Evolutionary conservation across 495 filamentous ascomycete species (phyloP).

Genomic region (Aspergillus indologenus): DNA sequence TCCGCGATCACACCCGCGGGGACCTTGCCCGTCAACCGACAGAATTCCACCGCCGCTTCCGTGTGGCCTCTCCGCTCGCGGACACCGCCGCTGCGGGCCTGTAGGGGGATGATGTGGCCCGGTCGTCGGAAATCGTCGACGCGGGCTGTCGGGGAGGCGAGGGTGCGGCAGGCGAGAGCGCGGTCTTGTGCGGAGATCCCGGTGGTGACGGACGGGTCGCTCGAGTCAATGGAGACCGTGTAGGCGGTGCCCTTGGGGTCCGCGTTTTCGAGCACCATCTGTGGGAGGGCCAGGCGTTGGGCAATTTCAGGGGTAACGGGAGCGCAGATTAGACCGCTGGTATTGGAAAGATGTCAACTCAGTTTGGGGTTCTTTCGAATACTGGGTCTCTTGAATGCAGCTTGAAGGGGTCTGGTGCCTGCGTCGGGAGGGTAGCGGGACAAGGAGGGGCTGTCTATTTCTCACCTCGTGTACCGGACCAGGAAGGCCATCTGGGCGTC

Average conservation of each 20-base stretch:
- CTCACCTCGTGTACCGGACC: slow-evolving; percentile 72
- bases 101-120: slow-evolving; percentile 86
- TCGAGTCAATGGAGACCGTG: slow-evolving; percentile 79
- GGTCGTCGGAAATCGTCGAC: slow-evolving; percentile 70
- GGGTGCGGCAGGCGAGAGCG: slow-evolving; percentile 72
- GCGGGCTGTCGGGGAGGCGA: slow-evolving; percentile 63
- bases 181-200: slow-evolving; percentile 90
- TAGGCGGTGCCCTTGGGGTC: slow-evolving; percentile 92
- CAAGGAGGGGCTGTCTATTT: background rate
- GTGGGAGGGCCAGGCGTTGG: slow-evolving; percentile 68
- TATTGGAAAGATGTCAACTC: background rate
- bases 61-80: slow-evolving; percentile 79
- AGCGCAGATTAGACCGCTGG: slow-evolving; percentile 84
- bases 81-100: slow-evolving; percentile 77
- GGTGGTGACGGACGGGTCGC: slow-evolving; percentile 69
- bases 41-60: slow-evolving; percentile 88
- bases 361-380: background rate
- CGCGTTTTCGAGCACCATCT: slow-evolving; percentile 80
- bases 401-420: background rate
- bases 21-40: slow-evolving; percentile 69
- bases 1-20: slow-evolving; percentile 82
- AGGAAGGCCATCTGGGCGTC: slow-evolving; percentile 92
- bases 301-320: slow-evolving; percentile 69
- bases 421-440: slow-evolving; percentile 5
- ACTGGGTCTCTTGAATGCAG: background rate